Base-by-base conservation (phyloP, 441 rosid genomes). In the Mallotus japonicus region DNA sequence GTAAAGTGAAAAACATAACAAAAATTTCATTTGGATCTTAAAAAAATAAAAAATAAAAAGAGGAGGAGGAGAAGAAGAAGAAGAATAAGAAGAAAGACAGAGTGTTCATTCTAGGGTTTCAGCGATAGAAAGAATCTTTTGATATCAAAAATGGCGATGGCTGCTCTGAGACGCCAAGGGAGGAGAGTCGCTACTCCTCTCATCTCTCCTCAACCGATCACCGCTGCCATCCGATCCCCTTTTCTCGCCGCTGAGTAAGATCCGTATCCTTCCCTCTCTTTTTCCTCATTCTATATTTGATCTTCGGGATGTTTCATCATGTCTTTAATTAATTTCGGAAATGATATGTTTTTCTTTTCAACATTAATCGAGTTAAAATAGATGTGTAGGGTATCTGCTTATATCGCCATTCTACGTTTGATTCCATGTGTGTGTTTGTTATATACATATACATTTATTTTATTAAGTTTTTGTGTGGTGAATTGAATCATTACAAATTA, bases 141-240 rank as follows among this genome's bases (percentile, higher is more conserved):
- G 81, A n/a, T 84, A 1, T n/a, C 7, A 5, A 54, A 54, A 71
- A 90, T 91, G 97, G 95, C 98, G 67, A 92, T 95, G 96, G 90
- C 97, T 81, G 90, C 89, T 74, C 76, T 92, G 82, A 86, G 91
- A 65, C 98, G 97, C 79, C 90, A 91, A 85, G 96, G 96, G 86
- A 85, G 92, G 88, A 89, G 92, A 42, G 82, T 92, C 79, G 82
- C 84, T 14, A 37, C 67, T 54, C 87, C 92, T 76, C 83, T 88
- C 62, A 79, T 87, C 70, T 75, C 88, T 19, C 85, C 88, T 66
- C 92, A 87, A 20, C 92, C 93, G 5, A 76, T 87, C 74, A 73
- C 89, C 74, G 85, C 89, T 73, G 85, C 87, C 71, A 67, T 80
- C 82, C 82, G 92, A 69, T 85, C 90, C 65, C 67, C 89, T 79